phyloP scores from a whole-genome alignment of 208 protist genomes.

The Endotrypanum monterogeii region DNA sequence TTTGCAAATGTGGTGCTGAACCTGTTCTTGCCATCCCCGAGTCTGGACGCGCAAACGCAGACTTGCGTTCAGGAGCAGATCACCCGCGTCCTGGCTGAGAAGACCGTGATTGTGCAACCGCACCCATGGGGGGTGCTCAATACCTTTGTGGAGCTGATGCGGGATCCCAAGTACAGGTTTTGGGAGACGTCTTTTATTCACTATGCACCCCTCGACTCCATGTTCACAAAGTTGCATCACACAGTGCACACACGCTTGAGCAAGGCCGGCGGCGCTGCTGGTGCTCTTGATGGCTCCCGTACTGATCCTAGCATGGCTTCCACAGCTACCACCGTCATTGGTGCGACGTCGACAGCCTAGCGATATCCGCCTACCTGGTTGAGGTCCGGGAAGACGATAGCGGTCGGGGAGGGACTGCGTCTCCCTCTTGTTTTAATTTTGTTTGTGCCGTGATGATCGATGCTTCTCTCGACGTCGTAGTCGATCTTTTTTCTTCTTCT shows the following conservation, averaged over 20 bases:
- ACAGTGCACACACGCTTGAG: slow-evolving; percentile 54
- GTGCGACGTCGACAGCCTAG: slow-evolving; percentile 3
- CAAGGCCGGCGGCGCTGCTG: slow-evolving; percentile 32
- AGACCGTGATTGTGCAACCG: slow-evolving; percentile 97
- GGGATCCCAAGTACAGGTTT: slow-evolving; percentile 94
- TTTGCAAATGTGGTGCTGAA: slow-evolving; percentile 97
- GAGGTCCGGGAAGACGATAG: slow-evolving; percentile 6
- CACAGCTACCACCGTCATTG: not conserved
- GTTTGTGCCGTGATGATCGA: slow-evolving; percentile 1
- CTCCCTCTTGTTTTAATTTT: slow-evolving; percentile 5
- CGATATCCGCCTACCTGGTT: not conserved
- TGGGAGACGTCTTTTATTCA: slow-evolving; percentile 96
- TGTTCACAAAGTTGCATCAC: slow-evolving; percentile 94
- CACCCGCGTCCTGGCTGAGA: slow-evolving; percentile 95
- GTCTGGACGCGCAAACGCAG: slow-evolving; percentile 53
- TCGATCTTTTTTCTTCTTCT: slow-evolving; percentile 16
- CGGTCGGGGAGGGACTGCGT: not conserved
- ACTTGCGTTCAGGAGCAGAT: slow-evolving; percentile 97
- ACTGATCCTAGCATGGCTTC: slow-evolving; percentile 17
- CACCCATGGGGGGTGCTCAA: slow-evolving; percentile 99
- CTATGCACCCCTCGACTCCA: slow-evolving; percentile 73
- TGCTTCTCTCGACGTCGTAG: not conserved
- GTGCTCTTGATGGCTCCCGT: slow-evolving; percentile 16
- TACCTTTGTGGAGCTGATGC: slow-evolving; percentile 99
- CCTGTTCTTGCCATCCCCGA: slow-evolving; percentile 93